phyloP scores from a whole-genome alignment of 2,329 filamentous ascomycete genomes.

The Teratosphaeria pseudoeucalypti region DNA sequence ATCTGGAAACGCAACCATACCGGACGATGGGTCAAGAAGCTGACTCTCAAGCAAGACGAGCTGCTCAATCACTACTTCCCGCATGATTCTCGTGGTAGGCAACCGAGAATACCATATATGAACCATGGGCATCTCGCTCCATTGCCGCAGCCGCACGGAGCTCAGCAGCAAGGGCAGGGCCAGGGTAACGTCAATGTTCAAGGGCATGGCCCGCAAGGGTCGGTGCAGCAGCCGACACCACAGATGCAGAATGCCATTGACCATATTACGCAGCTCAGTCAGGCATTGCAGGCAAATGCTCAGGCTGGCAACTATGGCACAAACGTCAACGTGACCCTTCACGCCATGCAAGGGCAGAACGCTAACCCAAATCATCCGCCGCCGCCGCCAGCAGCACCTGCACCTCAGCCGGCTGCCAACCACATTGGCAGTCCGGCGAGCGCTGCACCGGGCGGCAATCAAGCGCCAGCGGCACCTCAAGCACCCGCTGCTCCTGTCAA shows the following conservation, averaged over 20 bases:
- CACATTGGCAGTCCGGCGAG: neutral
- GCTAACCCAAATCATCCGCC: neutral
- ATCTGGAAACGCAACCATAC: conserved; percentile 72
- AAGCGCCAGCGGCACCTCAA: neutral
- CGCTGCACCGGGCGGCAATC: neutral
- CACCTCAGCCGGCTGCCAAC: neutral
- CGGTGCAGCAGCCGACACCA: neutral
- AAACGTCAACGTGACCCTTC: neutral
- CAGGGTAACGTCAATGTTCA: neutral
- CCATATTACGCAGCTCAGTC: neutral
- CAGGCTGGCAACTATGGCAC: neutral
- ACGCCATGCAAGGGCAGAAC: neutral
- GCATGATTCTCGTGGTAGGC: conserved; percentile 1
- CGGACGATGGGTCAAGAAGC: conserved; percentile 72
- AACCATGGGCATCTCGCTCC: neutral
- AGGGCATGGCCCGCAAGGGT: neutral
- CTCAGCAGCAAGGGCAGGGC: neutral
- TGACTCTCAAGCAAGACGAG: conserved; percentile 38
- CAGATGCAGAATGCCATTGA: neutral
- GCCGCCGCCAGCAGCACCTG: neutral
- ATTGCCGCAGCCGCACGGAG: neutral
- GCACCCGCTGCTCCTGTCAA: neutral
- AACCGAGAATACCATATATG: neutral
- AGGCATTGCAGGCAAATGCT: neutral
- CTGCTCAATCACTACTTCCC: conserved; percentile 2